Conservation (phyloP, 2,329 filamentous ascomycete species). For the Orbilia oligospora region DNA sequence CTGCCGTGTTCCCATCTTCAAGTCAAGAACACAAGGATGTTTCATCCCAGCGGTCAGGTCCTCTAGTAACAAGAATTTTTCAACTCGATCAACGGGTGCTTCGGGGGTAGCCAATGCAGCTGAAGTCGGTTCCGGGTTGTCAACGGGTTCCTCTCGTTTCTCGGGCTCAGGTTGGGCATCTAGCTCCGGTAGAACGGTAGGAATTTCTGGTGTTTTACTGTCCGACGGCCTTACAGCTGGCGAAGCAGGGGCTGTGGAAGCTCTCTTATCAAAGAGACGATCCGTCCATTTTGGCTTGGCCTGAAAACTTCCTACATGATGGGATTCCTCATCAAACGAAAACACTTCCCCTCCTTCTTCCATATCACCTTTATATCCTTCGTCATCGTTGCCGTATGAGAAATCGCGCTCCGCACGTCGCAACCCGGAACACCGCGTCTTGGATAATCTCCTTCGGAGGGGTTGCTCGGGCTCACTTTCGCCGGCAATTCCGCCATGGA, state of each 20-base stretch:
- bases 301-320: conserved; percentile 37
- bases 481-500: neutral
- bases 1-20: conserved; percentile 98
- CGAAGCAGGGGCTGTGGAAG: conserved; percentile 48
- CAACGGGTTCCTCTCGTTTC: conserved; percentile 65
- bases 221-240: conserved; percentile 31
- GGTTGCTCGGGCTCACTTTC: conserved; percentile 10
- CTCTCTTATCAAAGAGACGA: conserved; percentile 49
- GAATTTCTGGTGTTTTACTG: conserved; percentile 26
- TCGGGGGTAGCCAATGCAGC: conserved; percentile 64
- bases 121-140: conserved; percentile 62
- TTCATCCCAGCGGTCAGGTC: conserved; percentile 98
- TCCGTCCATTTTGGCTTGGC: conserved; percentile 58
- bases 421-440: neutral
- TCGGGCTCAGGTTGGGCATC: conserved; percentile 60
- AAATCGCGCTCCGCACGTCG: conserved; percentile 12
- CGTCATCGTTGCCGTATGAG: conserved; percentile 45
- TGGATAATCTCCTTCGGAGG: conserved; percentile 15
- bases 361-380: conserved; percentile 59
- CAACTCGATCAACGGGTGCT: conserved; percentile 75
- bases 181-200: conserved; percentile 19
- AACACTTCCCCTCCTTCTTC: conserved; percentile 55
- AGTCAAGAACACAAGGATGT: conserved; percentile 92
- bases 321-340: conserved; percentile 51
- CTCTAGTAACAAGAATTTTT: conserved; percentile 93